A percentile compares a stretch with the other conserved stretches of the same genome.
Evolutionary conservation across 139 green algal genomes (phyloP).

Genomic region (Micromonas pusilla): DNA sequence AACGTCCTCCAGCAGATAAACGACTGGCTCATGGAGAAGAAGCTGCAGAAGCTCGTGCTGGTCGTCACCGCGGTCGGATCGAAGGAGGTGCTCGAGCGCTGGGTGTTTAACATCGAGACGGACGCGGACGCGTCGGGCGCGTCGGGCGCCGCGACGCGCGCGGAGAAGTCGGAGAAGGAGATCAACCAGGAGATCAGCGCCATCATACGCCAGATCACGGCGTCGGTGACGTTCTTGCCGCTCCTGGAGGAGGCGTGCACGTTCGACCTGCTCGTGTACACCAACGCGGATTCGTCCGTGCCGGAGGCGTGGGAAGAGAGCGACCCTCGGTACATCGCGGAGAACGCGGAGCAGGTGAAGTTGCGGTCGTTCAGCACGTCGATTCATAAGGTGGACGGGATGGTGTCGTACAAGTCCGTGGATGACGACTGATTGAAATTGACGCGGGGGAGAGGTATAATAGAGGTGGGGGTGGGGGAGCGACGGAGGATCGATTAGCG

Average conservation of each 20-base stretch:
- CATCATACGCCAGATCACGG: constrained; percentile 93
- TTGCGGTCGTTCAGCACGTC: constrained; percentile 84
- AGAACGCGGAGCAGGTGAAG: constrained; percentile 61
- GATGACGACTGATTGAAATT: constrained; percentile 20
- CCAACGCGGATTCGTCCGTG: constrained; percentile 57
- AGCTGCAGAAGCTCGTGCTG: constrained; percentile 85
- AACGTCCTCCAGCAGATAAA: constrained; percentile 73
- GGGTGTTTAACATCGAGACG: constrained; percentile 86
- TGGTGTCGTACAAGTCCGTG: constrained; percentile 68
- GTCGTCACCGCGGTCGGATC: constrained; percentile 68
- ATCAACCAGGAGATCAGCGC: constrained; percentile 83
- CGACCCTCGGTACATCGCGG: constrained; percentile 68
- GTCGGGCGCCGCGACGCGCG: background rate
- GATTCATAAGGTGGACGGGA: constrained; percentile 78
- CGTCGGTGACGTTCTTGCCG: constrained; percentile 88
- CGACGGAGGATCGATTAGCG: no score
- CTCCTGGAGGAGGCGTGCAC: constrained; percentile 56
- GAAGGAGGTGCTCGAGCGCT: constrained; percentile 76
- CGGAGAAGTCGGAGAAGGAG: constrained; percentile 72
- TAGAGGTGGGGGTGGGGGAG: no score
- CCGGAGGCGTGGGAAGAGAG: constrained; percentile 82
- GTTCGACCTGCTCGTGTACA: constrained; percentile 90
- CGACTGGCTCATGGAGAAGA: constrained; percentile 74
- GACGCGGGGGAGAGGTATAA: no score
- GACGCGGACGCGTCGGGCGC: constrained; percentile 43